phyloP scores from a whole-genome alignment of 1,284 basidiomycete genomes.

The Leccinum solheimii region DNA sequence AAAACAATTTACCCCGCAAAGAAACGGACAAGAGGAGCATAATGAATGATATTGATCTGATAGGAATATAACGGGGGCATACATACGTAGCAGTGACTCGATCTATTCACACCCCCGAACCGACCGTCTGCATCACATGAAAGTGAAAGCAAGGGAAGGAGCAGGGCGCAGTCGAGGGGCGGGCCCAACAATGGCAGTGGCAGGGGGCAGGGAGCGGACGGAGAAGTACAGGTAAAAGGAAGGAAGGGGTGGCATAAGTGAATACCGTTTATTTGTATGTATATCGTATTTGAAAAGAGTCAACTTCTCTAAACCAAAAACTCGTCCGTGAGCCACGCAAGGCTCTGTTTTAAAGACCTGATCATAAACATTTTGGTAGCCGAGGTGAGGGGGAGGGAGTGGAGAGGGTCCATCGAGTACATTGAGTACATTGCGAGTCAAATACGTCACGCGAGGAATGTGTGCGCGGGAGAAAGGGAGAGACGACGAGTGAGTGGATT shows the following conservation, averaged over 20 bases:
- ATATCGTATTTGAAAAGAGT: slow-evolving; percentile 8
- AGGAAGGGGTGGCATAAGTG: not conserved
- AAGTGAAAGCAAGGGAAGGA: not conserved
- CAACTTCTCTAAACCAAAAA: slow-evolving; percentile 6
- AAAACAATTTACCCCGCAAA: not conserved
- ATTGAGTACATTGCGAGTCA: not conserved
- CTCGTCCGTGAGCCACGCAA: slow-evolving; percentile 5
- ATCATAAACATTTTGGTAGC: slow-evolving; percentile 7
- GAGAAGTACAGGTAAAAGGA: not conserved
- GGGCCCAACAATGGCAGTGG: not conserved
- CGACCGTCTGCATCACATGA: not conserved
- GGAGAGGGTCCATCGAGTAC: not conserved
- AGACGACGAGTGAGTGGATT: not conserved
- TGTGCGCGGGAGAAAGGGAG: not conserved
- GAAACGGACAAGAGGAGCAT: not conserved
- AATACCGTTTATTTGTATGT: not conserved
- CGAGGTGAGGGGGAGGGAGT: not conserved
- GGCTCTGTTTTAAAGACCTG: not conserved
- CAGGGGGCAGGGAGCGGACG: not conserved
- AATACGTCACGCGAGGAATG: not conserved
- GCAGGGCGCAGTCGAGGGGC: not conserved
- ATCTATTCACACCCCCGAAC: not conserved
- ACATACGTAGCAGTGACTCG: not conserved
- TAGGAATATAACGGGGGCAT: not conserved
- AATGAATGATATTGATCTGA: not conserved